phyloP scores from a whole-genome alignment of 2,329 filamentous ascomycete genomes.

The Sclerotinia trifoliorum region DNA sequence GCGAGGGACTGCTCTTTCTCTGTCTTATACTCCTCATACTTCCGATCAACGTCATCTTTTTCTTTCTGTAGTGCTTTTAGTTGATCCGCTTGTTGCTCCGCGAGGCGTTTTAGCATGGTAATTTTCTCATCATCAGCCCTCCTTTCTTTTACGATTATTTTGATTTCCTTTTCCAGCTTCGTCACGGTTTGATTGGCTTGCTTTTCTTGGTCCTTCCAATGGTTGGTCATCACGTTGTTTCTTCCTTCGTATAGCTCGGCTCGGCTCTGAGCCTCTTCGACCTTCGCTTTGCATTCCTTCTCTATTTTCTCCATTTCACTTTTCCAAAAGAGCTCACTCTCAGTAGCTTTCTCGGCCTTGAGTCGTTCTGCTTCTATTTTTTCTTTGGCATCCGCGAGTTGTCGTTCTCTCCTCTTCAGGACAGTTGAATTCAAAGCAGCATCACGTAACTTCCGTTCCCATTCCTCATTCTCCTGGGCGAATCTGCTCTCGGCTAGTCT shows the following conservation, averaged over 20 bases:
- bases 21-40: constrained; percentile 64
- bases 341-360: constrained; percentile 57
- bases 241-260: constrained; percentile 68
- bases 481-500: constrained; percentile 70
- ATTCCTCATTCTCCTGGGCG: constrained; percentile 65
- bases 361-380: constrained; percentile 64
- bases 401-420: constrained; percentile 70
- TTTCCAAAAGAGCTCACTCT: constrained; percentile 60
- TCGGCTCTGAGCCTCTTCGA: constrained; percentile 64
- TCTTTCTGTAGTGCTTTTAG: constrained; percentile 59
- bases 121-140: constrained; percentile 62
- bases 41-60: constrained; percentile 58
- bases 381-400: constrained; percentile 66
- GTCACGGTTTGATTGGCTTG: constrained; percentile 55
- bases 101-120: constrained; percentile 63
- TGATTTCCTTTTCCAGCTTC: constrained; percentile 54
- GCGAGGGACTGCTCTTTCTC: constrained; percentile 61
- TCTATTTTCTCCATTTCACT: constrained; percentile 62
- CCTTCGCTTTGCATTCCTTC: constrained; percentile 58
- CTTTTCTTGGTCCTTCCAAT: constrained; percentile 65
- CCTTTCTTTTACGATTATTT: constrained; percentile 54
- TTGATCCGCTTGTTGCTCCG: constrained; percentile 71
- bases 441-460: constrained; percentile 67
- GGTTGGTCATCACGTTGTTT: constrained; percentile 64
- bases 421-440: constrained; percentile 70